Conservation (phyloP, 2,329 filamentous ascomycete species). For the Trichothecium roseum region DNA sequence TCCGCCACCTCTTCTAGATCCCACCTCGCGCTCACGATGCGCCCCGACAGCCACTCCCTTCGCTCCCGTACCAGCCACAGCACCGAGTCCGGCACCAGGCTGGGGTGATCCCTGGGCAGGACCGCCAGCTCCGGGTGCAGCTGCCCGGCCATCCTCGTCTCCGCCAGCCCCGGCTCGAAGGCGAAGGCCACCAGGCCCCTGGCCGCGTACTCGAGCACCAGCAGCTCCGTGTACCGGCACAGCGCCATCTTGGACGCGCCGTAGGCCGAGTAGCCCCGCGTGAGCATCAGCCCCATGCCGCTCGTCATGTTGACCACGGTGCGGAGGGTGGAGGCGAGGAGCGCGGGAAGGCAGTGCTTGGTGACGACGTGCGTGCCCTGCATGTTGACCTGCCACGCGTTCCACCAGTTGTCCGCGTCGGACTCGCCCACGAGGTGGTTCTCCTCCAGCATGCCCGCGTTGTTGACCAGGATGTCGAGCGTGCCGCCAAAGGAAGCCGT, state of each 20-base stretch:
- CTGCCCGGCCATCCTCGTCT: conserved; percentile 17
- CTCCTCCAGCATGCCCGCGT: conserved; percentile 28
- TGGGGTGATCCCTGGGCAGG: conserved; percentile 21
- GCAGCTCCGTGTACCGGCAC: conserved; percentile 34
- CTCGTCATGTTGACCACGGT: conserved; percentile 37
- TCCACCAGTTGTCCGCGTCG: conserved; percentile 31
- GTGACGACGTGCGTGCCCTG: conserved; percentile 35
- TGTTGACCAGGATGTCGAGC: conserved; percentile 32
- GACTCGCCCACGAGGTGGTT: conserved; percentile 21
- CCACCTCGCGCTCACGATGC: conserved; percentile 33
- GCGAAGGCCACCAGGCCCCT: conserved; percentile 27
- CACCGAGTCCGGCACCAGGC: conserved; percentile 30
- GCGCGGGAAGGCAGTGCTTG: conserved; percentile 35
- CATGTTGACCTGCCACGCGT: conserved; percentile 37
- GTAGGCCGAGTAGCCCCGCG: conserved; percentile 26
- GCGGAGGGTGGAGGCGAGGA: conserved; percentile 23
- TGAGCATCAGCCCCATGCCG: conserved; percentile 13
- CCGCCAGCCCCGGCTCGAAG: conserved; percentile 25
- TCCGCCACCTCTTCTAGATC: conserved; percentile 33
- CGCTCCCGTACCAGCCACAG: conserved; percentile 28
- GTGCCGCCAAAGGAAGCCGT: conserved; percentile 16
- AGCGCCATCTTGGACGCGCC: conserved; percentile 36
- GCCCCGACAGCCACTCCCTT: conserved; percentile 31
- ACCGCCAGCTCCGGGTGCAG: background rate
- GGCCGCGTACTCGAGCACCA: conserved; percentile 30